These are phyloP conservation scores for Begonia masoniana DNA, from an alignment of 306 rosid genomes.

Conservation along the genomic window DNA sequence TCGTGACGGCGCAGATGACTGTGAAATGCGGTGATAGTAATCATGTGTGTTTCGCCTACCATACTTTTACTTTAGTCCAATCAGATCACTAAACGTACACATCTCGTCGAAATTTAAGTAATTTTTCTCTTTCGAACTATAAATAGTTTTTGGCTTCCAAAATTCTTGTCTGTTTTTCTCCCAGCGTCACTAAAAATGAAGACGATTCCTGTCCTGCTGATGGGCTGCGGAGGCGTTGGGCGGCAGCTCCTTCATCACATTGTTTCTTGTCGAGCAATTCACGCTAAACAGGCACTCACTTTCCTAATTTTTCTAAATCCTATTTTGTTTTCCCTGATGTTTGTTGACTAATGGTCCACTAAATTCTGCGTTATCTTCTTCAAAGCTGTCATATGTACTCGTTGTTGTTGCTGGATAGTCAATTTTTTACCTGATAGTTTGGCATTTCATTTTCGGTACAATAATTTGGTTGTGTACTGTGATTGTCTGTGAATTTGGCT, in stretches of 20 bases:
- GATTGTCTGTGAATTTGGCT: neutral
- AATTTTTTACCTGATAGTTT: neutral
- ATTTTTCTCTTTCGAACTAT: too few relatives aligned
- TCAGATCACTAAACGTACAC: neutral
- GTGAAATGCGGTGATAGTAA: constrained; percentile 2
- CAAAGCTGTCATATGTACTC: neutral
- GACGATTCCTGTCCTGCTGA: constrained; percentile 46
- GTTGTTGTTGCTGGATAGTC: neutral
- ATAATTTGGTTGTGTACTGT: neutral
- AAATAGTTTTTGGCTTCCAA: too few relatives aligned
- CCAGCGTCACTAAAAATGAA: constrained; percentile 23
- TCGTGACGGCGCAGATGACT: too few relatives aligned
- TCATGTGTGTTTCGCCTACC: constrained; percentile 1
- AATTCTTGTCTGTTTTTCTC: too few relatives aligned
- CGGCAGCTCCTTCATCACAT: constrained; percentile 83
- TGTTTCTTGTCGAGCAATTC: constrained; percentile 71
- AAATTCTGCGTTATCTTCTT: neutral
- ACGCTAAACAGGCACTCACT: constrained; percentile 42
- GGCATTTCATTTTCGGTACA: neutral
- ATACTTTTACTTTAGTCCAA: neutral
- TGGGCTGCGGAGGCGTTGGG: constrained; percentile 95
- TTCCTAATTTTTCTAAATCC: neutral
- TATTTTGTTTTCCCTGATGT: neutral
- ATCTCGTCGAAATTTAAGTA: neutral
- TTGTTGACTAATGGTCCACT: neutral